Percentiles rank a stretch among this genome's conserved stretches.
These are phyloP conservation scores for Arthroderma sp. DNA, from an alignment of 2,329 filamentous ascomycete genomes.

Conservation along the genomic window DNA sequence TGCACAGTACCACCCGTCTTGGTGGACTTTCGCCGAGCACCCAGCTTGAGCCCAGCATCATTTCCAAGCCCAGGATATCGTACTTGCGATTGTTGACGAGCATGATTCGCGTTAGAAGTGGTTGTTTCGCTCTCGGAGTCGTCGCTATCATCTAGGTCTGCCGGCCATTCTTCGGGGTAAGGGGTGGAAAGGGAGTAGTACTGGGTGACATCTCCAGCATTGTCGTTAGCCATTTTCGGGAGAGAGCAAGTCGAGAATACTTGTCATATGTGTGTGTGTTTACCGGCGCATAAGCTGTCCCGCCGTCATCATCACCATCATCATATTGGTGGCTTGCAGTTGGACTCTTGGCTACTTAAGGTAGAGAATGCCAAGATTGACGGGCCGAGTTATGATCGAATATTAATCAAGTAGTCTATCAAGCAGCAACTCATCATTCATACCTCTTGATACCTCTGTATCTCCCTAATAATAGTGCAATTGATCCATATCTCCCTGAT, in stretches of 20 bases:
- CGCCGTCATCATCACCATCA: no score
- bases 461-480: no score
- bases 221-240: slow-evolving; percentile 51
- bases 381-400: no score
- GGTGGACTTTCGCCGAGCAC: slow-evolving; percentile 56
- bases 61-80: slow-evolving; percentile 39
- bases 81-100: slow-evolving; percentile 51
- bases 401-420: no score
- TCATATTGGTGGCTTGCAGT: no score
- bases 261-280: not conserved
- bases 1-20: slow-evolving; percentile 61
- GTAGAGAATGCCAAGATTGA: no score
- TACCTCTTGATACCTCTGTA: no score
- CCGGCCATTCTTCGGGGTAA: slow-evolving; percentile 75
- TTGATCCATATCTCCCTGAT: not conserved
- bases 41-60: slow-evolving; percentile 61
- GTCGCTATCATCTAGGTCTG: slow-evolving; percentile 62
- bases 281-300: no score
- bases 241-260: not conserved
- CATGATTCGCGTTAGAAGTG: slow-evolving; percentile 10
- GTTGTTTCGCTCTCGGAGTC: slow-evolving; percentile 42
- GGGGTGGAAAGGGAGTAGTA: slow-evolving; percentile 76
- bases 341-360: no score
- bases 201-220: slow-evolving; percentile 59
- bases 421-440: no score